These are phyloP conservation scores for Ormosia semicastrata DNA, from an alignment of 306 rosid genomes.

Conservation along the genomic window DNA sequence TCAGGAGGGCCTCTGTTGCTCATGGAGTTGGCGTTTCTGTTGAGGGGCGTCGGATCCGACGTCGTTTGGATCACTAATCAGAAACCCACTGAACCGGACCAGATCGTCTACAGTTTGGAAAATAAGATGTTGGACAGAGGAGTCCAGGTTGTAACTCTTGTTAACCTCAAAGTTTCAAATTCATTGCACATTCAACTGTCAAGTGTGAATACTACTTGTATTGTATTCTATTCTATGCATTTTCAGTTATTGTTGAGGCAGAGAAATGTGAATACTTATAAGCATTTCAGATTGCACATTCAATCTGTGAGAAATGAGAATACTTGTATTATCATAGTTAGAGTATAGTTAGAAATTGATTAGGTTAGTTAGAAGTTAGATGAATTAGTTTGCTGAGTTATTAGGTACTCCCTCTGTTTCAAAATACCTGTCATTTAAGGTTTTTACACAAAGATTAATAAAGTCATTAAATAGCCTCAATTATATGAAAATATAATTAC, in stretches of 20 bases:
- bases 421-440: no score
- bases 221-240: no score
- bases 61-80: conserved; percentile 79
- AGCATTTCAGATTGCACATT: background rate
- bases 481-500: no score
- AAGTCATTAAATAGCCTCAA: no score
- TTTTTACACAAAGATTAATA: no score
- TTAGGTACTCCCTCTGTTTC: no score
- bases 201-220: no score
- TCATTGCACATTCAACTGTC: background rate
- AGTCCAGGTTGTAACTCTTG: conserved; percentile 54
- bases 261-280: background rate
- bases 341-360: no score
- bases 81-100: conserved; percentile 49
- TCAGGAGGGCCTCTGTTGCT: conserved; percentile 81
- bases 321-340: background rate
- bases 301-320: background rate
- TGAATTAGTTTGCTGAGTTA: no score
- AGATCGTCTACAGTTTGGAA: conserved; percentile 67
- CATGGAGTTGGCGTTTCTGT: conserved; percentile 80
- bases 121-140: conserved; percentile 78
- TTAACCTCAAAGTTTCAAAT: background rate
- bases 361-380: no score
- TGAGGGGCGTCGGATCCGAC: conserved; percentile 72
- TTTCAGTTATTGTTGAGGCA: no score